Conservation (phyloP, 1,139 yeast genomes). For the Citeromyces hawaiiensis region DNA sequence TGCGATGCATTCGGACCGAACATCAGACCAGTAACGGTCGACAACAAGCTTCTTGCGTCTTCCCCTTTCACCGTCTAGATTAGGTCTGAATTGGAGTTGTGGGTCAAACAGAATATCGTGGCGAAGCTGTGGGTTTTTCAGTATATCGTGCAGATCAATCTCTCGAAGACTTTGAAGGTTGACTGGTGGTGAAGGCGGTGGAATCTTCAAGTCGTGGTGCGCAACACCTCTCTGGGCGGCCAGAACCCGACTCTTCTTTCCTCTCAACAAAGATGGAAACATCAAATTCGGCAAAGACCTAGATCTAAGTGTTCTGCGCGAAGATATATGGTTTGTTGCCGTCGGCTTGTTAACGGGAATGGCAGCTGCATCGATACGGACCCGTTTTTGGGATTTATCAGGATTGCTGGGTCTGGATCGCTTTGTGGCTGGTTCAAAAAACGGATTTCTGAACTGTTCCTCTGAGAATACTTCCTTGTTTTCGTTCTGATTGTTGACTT, state of each 20-base stretch:
- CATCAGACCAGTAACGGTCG: slow-evolving; percentile 75
- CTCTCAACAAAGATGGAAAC: slow-evolving; percentile 1
- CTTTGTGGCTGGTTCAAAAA: slow-evolving; percentile 14
- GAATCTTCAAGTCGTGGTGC: background rate
- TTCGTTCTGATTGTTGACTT: slow-evolving; percentile 18
- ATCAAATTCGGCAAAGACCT: background rate
- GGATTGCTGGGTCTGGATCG: background rate
- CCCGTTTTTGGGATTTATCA: background rate
- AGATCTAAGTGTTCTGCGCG: background rate
- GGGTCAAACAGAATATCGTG: slow-evolving; percentile 93
- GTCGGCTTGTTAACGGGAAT: background rate
- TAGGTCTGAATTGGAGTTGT: slow-evolving; percentile 82
- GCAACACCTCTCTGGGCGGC: background rate
- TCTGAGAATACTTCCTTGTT: slow-evolving; percentile 21
- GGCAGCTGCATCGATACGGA: background rate
- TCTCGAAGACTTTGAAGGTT: slow-evolving; percentile 74
- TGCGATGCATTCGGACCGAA: slow-evolving; percentile 46
- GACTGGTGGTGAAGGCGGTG: slow-evolving; percentile 57
- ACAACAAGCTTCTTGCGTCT: slow-evolving; percentile 61
- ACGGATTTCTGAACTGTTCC: slow-evolving; percentile 18
- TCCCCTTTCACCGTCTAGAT: slow-evolving; percentile 85
- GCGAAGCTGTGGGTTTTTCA: slow-evolving; percentile 83
- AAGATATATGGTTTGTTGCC: background rate
- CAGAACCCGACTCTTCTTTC: background rate
- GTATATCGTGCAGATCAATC: slow-evolving; percentile 78